Conservation (phyloP, 2,329 filamentous ascomycete species). For the Colletotrichum theobromicola region DNA sequence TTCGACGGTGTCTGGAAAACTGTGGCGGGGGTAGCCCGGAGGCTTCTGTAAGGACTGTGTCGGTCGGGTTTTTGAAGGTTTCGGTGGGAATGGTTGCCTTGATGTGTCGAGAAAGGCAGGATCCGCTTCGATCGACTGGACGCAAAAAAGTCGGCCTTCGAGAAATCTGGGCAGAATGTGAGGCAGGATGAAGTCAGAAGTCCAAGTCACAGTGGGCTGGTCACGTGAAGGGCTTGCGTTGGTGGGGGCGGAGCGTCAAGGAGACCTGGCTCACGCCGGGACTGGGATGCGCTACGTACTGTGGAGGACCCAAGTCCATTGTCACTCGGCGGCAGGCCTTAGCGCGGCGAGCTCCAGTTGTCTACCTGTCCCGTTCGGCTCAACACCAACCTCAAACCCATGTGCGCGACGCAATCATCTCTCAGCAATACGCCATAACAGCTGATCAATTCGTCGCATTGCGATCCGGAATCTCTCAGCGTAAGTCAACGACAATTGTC, state of each 20-base stretch:
- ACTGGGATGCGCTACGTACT: neutral
- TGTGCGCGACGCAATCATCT: neutral
- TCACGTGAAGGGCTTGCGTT: conserved; percentile 21
- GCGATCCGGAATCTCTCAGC: neutral
- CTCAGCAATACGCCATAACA: neutral
- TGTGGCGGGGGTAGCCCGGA: neutral
- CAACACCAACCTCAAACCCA: neutral
- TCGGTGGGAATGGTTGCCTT: neutral
- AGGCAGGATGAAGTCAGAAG: conserved; percentile 22
- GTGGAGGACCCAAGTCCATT: conserved; percentile 2
- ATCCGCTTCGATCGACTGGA: conserved; percentile 12
- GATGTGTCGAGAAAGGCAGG: neutral
- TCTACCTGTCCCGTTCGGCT: conserved; percentile 18
- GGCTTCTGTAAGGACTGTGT: neutral
- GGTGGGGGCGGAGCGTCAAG: conserved; percentile 20
- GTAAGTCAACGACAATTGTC: neutral
- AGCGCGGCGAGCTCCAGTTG: conserved; percentile 18
- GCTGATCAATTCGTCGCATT: neutral
- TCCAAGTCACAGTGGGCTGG: conserved; percentile 12
- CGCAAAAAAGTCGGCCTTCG: conserved; percentile 13
- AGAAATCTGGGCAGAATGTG: conserved; percentile 1
- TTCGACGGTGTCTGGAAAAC: conserved; percentile 14
- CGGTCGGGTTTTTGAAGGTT: neutral
- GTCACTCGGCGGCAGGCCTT: conserved; percentile 10
- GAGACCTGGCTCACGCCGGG: neutral